phyloP scores from a whole-genome alignment of 2,329 filamentous ascomycete genomes.

The Westerdykella ornata region DNA sequence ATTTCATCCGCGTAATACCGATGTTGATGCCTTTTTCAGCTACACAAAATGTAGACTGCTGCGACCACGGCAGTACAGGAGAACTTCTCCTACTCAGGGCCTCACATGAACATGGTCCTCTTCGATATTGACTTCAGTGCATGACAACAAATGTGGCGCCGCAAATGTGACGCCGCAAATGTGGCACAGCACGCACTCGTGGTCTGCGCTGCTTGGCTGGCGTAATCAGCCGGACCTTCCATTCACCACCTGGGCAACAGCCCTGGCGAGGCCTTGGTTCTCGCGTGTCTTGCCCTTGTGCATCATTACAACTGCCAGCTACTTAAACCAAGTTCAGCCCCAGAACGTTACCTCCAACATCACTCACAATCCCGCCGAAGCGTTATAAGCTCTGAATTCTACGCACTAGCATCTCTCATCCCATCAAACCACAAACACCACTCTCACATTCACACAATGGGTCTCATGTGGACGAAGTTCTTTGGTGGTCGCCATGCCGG shows the following conservation, averaged over 20 bases:
- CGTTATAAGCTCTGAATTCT: no score
- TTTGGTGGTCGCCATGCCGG: constrained; percentile 41
- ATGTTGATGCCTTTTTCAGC: no score
- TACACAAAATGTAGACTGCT: no score
- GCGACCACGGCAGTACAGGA: no score
- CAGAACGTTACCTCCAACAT: neutral
- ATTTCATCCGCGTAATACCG: no score
- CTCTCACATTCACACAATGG: constrained; percentile 26
- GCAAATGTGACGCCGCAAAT: constrained; percentile 2
- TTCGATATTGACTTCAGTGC: no score
- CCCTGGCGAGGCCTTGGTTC: constrained; percentile 1
- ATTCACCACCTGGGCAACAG: no score
- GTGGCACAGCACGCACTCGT: constrained; percentile 1
- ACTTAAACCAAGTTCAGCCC: neutral
- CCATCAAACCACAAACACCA: constrained; percentile 8
- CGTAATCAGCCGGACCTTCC: constrained; percentile 2
- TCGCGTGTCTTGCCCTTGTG: neutral
- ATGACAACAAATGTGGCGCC: neutral
- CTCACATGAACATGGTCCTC: no score
- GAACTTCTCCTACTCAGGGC: no score
- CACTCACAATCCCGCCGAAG: neutral
- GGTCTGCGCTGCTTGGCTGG: constrained; percentile 3
- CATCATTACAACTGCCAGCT: constrained; percentile 4
- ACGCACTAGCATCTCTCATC: constrained; percentile 2
- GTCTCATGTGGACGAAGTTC: constrained; percentile 45